phyloP scores from a whole-genome alignment of 768 basidiomycete genomes.

The Russula foetens region DNA sequence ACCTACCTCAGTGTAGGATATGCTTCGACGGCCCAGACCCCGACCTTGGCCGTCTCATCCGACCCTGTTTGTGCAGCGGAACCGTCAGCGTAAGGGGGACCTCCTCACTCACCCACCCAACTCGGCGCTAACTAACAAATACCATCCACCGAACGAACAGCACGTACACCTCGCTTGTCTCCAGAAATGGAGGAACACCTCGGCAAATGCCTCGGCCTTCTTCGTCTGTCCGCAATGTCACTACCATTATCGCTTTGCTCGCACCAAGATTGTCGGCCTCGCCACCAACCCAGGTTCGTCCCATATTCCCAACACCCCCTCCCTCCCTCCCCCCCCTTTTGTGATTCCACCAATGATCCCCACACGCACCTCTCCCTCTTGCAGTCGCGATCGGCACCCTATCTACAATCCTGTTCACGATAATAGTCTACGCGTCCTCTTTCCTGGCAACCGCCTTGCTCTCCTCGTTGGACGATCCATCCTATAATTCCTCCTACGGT shows the following conservation, averaged over 20 bases:
- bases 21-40: conserved; percentile 66
- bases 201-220: conserved; percentile 58
- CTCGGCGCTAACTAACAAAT: too few species aligned
- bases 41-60: conserved; percentile 67
- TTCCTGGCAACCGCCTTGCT: conserved; percentile 19
- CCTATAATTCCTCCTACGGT: conserved; percentile 2
- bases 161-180: conserved; percentile 77
- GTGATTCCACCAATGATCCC: too few species aligned
- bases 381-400: conserved; percentile 51
- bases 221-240: conserved; percentile 75
- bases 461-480: conserved; percentile 13
- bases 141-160: conserved; percentile 32
- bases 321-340: not conserved
- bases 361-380: conserved; percentile 1
- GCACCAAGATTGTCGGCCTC: conserved; percentile 61
- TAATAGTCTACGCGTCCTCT: conserved; percentile 17
- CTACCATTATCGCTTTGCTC: conserved; percentile 68
- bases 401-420: conserved; percentile 16
- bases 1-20: conserved; percentile 76
- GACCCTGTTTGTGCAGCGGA: conserved; percentile 74
- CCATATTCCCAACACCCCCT: not conserved
- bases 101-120: not conserved
- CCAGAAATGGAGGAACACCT: conserved; percentile 62
- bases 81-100: conserved; percentile 52
- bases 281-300: conserved; percentile 64